Evolutionary conservation across 2,329 filamentous ascomycete genomes (phyloP), one percentile per base, ranked within the genome.

Genomic region (Arthrobotrys pseudoclavata): DNA sequence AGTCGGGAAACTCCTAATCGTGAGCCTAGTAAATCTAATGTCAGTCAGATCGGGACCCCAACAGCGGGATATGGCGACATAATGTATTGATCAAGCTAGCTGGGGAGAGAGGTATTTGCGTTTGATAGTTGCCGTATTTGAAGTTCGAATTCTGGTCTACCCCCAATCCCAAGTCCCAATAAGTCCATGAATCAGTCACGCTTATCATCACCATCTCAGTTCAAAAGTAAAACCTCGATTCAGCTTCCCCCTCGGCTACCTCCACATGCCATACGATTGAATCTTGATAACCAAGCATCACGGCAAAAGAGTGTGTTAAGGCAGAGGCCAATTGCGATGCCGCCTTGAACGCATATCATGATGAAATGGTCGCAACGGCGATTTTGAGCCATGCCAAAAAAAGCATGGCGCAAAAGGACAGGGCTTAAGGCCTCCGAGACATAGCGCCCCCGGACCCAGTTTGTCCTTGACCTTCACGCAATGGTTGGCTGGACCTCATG

Each of bases 361-460:
- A 45, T 34, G 45, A 50, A 50, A 45, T 57, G 60, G 42, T 50
- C 37, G 47, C 69, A 72, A 72, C 48, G 68, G 68, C 60, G 68
- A 71, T 48, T 64, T 55, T 45, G 47, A 13, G n/a, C 52, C 31
- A 57, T 37, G 12, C 68, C 57, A 24, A 18, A 57, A 66, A 48
- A 64, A 60, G 69, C 60, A 66, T 72, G 61, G 69, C 29, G 45
- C 48, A 24, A 40, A 63, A 48, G 40, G 61, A 53, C 60, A 72
- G 69, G 60, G 60, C 47, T 72, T 62, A 64, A 72, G 69, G 69
- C 69, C 64, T 72, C 69, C 69, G 69, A 72, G 69, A 72, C 69
- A 72, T 66, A 31, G 48, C 37, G 40, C 55, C 55, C 50, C 31
- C 15, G n/a, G 55, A 60, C 55, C 55, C 55, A 60, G 55, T 60